A percentile compares a stretch with the other conserved stretches of the same genome.
Evolutionary conservation across 768 basidiomycete genomes (phyloP).

Genomic region (Rubroboletus pulcherrimus): DNA sequence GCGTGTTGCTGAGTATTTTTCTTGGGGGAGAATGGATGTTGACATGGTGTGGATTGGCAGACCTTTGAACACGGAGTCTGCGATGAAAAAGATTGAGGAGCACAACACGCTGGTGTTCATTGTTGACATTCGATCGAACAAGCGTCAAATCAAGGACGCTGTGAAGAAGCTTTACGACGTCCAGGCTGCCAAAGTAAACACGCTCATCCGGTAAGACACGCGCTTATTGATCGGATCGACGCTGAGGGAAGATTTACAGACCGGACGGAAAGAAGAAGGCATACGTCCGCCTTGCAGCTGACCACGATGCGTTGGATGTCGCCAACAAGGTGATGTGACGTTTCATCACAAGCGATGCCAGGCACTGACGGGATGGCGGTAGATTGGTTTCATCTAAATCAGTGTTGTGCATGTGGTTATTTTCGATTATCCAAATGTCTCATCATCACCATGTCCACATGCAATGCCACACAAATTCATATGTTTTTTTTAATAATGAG

Average conservation of each 20-base stretch:
- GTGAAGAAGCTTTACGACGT: conserved; percentile 99
- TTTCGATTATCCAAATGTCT: conserved; percentile 3
- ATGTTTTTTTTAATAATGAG: background rate
- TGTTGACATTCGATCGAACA: conserved; percentile 92
- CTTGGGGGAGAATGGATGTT: background rate
- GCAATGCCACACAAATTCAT: conserved; percentile 7
- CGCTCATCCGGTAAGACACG: conserved; percentile 81
- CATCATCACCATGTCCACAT: background rate
- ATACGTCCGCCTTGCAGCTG: conserved; percentile 91
- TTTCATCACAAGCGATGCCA: background rate
- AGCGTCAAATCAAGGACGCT: conserved; percentile 98
- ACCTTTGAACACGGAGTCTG: conserved; percentile 91
- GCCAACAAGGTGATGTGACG: conserved; percentile 80
- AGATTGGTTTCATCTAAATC: conserved; percentile 93
- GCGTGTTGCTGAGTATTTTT: conserved; percentile 30
- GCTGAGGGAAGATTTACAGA: conserved; percentile 36
- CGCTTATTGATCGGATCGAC: background rate
- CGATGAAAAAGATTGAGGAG: conserved; percentile 99
- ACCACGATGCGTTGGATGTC: conserved; percentile 94
- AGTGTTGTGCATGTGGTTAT: background rate
- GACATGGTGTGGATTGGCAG: conserved; percentile 31
- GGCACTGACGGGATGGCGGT: background rate
- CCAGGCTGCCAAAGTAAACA: conserved; percentile 94
- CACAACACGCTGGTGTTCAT: conserved; percentile 99
- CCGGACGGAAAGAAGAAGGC: conserved; percentile 99